These are phyloP conservation scores for Cyclospora cayetanensis DNA, from an alignment of 169 alveolate genomes.

Conservation along the genomic window DNA sequence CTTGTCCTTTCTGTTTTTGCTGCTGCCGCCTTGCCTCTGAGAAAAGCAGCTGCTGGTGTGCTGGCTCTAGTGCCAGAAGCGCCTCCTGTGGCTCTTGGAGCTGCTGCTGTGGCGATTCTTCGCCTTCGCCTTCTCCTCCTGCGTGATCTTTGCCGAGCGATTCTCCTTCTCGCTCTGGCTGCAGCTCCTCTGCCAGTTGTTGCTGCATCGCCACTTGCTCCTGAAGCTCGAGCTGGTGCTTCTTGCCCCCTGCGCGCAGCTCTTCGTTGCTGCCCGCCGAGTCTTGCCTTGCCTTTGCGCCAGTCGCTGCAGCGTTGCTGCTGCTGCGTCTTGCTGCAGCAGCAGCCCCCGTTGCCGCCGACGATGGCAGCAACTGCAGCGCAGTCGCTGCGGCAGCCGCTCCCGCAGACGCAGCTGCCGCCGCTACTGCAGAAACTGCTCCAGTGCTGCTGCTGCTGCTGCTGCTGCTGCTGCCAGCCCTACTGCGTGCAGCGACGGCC, in stretches of 20 bases:
- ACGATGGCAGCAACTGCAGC: not conserved
- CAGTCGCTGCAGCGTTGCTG: not conserved
- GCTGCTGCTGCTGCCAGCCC: not conserved
- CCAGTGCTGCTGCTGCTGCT: not conserved
- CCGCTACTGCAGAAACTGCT: not conserved
- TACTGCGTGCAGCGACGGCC: not conserved
- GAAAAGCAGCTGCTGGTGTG: too few relatives aligned
- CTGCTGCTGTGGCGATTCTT: not conserved
- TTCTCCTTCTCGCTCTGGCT: too few relatives aligned
- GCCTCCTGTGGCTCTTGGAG: not conserved
- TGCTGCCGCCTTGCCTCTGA: too few relatives aligned
- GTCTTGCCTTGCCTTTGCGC: not conserved
- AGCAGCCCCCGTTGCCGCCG: conserved; percentile 5
- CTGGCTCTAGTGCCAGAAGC: not conserved
- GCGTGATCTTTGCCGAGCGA: too few relatives aligned
- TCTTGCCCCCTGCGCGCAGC: not conserved
- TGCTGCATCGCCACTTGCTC: not conserved
- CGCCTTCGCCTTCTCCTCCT: too few relatives aligned
- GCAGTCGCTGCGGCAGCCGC: conserved; percentile 42
- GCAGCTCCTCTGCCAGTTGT: too few relatives aligned
- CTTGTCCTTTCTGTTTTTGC: too few relatives aligned
- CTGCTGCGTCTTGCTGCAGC: conserved; percentile 2
- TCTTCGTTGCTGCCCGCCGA: not conserved
- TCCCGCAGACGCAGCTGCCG: conserved; percentile 8
- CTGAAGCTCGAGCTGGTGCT: not conserved